These are phyloP conservation scores for Cucurbita ficifolia DNA, from an alignment of 306 rosid genomes.

Conservation along the genomic window DNA sequence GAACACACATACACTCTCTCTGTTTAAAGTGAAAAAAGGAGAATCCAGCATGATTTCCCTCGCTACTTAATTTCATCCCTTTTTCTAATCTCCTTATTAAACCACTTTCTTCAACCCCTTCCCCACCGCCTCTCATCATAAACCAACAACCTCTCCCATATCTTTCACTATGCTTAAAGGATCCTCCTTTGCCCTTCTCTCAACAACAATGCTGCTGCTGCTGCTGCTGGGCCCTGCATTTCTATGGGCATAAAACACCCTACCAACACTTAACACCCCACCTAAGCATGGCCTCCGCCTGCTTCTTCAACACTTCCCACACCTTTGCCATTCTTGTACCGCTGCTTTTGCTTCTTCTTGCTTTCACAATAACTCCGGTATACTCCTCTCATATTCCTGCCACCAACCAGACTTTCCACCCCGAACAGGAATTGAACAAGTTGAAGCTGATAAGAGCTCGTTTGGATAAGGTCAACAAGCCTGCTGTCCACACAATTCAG, in stretches of 20 bases:
- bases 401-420: conserved; percentile 8
- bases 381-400: not conserved
- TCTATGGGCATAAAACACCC: conserved; percentile 18
- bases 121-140: not conserved
- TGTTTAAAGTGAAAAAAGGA: not conserved
- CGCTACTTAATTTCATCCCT: conserved; percentile 32
- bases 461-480: conserved; percentile 8
- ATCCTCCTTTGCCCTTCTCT: not conserved
- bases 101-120: conserved; percentile 6
- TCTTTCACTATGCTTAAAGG: conserved; percentile 7
- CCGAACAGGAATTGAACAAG: conserved; percentile 4
- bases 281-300: conserved; percentile 33
- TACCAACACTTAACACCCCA: conserved; percentile 5
- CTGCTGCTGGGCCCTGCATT: conserved; percentile 23
- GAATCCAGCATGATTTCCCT: conserved; percentile 45
- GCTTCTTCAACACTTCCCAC: not conserved
- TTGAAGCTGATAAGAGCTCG: conserved; percentile 3
- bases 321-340: not conserved
- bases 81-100: conserved; percentile 27
- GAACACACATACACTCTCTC: conserved; percentile 29
- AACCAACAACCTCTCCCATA: not conserved
- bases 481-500: conserved; percentile 9
- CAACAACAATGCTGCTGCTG: not conserved
- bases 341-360: conserved; percentile 1
- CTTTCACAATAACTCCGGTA: not conserved